These are phyloP conservation scores for Lonicera japonica DNA, from an alignment of 129 eudicot species.

Conservation along the genomic window DNA sequence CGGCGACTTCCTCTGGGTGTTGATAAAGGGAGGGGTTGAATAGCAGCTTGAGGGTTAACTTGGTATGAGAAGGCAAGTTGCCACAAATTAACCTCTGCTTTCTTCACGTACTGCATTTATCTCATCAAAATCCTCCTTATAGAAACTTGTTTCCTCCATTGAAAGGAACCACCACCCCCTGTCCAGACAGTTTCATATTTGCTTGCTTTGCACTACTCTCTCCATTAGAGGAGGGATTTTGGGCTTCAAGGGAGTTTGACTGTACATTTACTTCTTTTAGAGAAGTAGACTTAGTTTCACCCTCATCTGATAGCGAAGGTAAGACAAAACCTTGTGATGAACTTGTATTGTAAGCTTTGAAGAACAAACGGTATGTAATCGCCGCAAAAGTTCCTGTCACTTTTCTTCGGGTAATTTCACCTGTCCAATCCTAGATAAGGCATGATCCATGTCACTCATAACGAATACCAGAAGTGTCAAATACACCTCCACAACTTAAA, in stretches of 20 bases:
- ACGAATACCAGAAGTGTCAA: conserved; percentile 45
- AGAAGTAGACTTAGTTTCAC: conserved; percentile 18
- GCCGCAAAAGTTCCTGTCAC: conserved; percentile 77
- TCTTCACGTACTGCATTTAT: conserved; percentile 43
- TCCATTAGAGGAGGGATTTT: conserved; percentile 18
- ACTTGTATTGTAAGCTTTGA: conserved; percentile 37
- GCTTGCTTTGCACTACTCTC: conserved; percentile 39
- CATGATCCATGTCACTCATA: conserved; percentile 33
- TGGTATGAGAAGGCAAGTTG: conserved; percentile 96
- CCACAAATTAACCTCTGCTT: conserved; percentile 65
- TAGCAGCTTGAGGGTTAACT: conserved; percentile 97
- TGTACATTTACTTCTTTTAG: too few species aligned
- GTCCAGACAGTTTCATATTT: conserved; percentile 44
- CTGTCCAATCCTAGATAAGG: conserved; percentile 73
- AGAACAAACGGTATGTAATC: conserved; percentile 45
- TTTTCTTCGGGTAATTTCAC: conserved; percentile 66
- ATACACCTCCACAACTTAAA: conserved; percentile 86
- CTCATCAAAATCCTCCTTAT: conserved; percentile 47
- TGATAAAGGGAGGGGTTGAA: conserved; percentile 63
- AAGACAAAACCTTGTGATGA: too few species aligned
- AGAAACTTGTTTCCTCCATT: conserved; percentile 57
- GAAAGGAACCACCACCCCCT: conserved; percentile 59
- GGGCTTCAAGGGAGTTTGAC: conserved; percentile 11
- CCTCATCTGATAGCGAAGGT: conserved; percentile 28
- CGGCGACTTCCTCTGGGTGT: conserved; percentile 24